These are phyloP conservation scores for Aspergillus awamori DNA, from an alignment of 2,329 filamentous ascomycete genomes.

Conservation along the genomic window DNA sequence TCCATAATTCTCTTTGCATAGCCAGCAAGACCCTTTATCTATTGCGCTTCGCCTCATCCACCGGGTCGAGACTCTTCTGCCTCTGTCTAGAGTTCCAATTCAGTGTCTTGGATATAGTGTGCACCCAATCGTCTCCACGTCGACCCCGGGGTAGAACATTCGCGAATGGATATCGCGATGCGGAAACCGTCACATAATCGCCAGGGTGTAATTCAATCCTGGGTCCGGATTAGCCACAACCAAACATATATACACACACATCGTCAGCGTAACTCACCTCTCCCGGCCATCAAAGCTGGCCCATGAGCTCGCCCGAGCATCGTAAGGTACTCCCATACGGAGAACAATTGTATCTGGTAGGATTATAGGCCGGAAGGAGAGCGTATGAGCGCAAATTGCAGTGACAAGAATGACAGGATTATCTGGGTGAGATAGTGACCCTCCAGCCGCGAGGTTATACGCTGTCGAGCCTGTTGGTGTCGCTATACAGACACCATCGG, in stretches of 20 bases:
- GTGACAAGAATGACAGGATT: slow-evolving; percentile 95
- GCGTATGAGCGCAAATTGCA: slow-evolving; percentile 89
- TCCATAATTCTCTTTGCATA: background rate
- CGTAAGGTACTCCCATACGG: slow-evolving; percentile 90
- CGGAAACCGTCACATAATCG: slow-evolving; percentile 57
- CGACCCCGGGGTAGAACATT: slow-evolving; percentile 50
- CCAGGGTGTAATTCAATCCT: slow-evolving; percentile 53
- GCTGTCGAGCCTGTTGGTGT: slow-evolving; percentile 94
- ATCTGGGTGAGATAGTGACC: slow-evolving; percentile 90
- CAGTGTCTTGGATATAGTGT: slow-evolving; percentile 54
- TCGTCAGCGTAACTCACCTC: slow-evolving; percentile 50
- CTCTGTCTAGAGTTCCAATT: slow-evolving; percentile 55
- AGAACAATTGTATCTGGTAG: slow-evolving; percentile 94
- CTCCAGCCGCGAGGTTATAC: slow-evolving; percentile 94
- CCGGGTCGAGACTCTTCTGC: slow-evolving; percentile 45
- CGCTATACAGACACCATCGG: slow-evolving; percentile 89
- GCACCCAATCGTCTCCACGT: slow-evolving; percentile 54
- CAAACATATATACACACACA: background rate
- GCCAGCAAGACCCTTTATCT: background rate
- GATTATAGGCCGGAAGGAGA: slow-evolving; percentile 95
- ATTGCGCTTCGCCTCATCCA: background rate
- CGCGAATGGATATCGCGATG: slow-evolving; percentile 55
- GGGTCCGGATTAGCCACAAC: slow-evolving; percentile 1
- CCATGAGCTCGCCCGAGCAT: slow-evolving; percentile 86
- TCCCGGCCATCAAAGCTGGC: slow-evolving; percentile 97